Percentiles rank a stretch among this genome's conserved stretches.
phyloP scores from a whole-genome alignment of 2,329 filamentous ascomycete genomes.

The Paracorniculantispora psalliotae region DNA sequence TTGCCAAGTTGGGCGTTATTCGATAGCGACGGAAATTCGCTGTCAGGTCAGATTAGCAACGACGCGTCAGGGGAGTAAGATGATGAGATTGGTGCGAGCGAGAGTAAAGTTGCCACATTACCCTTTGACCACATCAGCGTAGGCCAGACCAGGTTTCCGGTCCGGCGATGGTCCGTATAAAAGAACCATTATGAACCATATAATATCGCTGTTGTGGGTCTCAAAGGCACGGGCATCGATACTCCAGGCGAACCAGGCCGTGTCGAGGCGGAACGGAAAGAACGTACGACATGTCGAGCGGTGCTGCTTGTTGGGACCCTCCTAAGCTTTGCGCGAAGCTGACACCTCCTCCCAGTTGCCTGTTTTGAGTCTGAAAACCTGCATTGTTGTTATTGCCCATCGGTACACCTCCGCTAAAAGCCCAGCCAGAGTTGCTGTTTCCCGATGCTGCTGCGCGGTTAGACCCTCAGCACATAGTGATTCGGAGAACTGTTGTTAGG shows the following conservation, averaged over 20 bases:
- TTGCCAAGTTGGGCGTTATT: constrained; percentile 53
- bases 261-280: constrained; percentile 15
- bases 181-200: constrained; percentile 5
- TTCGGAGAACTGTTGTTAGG: background rate
- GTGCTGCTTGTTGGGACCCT: constrained; percentile 57
- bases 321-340: constrained; percentile 64
- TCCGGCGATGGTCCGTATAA: constrained; percentile 3
- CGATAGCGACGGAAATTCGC: constrained; percentile 62
- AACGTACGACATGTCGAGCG: constrained; percentile 62
- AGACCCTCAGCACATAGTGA: constrained; percentile 12
- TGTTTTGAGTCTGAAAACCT: constrained; percentile 44
- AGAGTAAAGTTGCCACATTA: constrained; percentile 16
- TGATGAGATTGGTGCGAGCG: background rate
- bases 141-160: constrained; percentile 17
- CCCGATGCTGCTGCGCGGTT: constrained; percentile 26
- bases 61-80: background rate
- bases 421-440: constrained; percentile 54
- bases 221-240: background rate
- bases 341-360: constrained; percentile 54
- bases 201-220: background rate
- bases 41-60: constrained; percentile 25
- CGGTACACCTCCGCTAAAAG: constrained; percentile 56
- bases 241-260: background rate
- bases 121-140: constrained; percentile 30
- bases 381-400: constrained; percentile 47